phyloP scores from a whole-genome alignment of 257 asterid genomes.

The Lantana camara region DNA sequence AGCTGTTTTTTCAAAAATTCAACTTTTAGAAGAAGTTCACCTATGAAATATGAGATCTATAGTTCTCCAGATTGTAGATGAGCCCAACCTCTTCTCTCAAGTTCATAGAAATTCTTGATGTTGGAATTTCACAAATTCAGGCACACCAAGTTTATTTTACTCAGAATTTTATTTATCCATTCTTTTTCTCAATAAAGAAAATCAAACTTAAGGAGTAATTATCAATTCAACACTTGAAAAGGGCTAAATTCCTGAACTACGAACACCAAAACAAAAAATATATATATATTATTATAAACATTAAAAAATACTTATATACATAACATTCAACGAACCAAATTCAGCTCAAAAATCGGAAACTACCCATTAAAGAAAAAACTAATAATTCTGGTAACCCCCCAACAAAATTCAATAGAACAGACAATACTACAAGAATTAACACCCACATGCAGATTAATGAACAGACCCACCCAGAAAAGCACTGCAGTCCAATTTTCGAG shows the following conservation, averaged over 20 bases:
- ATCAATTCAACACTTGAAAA: neutral
- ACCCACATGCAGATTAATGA: conserved; percentile 24
- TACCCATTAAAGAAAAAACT: neutral
- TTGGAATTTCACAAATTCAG: conserved; percentile 14
- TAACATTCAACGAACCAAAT: conserved; percentile 14
- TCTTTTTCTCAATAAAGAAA: neutral
- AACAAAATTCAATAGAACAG: neutral
- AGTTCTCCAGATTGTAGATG: conserved; percentile 15
- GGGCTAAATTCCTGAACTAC: neutral
- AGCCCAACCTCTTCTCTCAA: conserved; percentile 2
- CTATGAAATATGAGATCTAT: conserved; percentile 32
- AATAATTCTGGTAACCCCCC: conserved; percentile 1
- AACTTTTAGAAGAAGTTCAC: conserved; percentile 12
- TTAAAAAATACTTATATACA: neutral
- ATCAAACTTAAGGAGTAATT: neutral
- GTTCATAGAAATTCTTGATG: neutral
- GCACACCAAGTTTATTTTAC: neutral
- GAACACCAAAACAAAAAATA: conserved; percentile 15
- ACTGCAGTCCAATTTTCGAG: neutral
- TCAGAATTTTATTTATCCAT: too few relatives aligned
- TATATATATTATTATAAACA: too few relatives aligned
- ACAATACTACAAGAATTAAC: neutral
- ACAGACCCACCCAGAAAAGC: conserved; percentile 6
- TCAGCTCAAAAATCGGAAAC: conserved; percentile 4
- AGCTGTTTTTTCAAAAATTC: neutral